phyloP scores from a whole-genome alignment of 768 basidiomycete species.

The Fomitopsis serialis region DNA sequence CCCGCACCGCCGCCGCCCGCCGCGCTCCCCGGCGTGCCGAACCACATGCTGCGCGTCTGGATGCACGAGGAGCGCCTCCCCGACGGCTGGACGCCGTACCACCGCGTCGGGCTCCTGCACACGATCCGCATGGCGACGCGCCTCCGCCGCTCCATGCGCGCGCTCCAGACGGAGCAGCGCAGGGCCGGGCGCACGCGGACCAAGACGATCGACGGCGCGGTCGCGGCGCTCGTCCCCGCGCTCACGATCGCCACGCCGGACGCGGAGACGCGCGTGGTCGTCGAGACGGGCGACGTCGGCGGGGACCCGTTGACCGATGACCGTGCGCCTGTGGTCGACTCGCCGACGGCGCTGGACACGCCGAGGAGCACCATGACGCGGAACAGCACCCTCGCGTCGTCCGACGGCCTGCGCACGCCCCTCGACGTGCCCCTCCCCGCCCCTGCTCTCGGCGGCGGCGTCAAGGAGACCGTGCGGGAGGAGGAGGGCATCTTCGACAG shows the following conservation, averaged over 20 bases:
- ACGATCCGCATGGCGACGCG: constrained; percentile 25
- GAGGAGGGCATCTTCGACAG: not conserved
- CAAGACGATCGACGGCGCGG: not conserved
- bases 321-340: not conserved
- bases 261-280: not conserved
- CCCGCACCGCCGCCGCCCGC: not conserved
- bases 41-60: constrained; percentile 46
- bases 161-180: not conserved
- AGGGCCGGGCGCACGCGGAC: not conserved
- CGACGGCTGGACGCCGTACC: constrained; percentile 27
- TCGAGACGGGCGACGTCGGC: not conserved
- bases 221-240: not conserved
- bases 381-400: not conserved
- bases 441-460: not conserved
- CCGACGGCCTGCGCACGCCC: not conserved
- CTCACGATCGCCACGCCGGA: constrained; percentile 1
- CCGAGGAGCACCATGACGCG: not conserved
- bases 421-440: not conserved
- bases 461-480: not conserved
- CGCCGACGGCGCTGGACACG: not conserved
- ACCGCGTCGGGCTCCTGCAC: constrained; percentile 24
- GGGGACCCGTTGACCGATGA: not conserved
- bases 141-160: constrained; percentile 19
- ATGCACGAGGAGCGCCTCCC: constrained; percentile 48
- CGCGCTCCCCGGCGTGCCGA: constrained; percentile 31